A percentile compares a stretch with the other conserved stretches of the same genome.
phyloP scores from a whole-genome alignment of 768 basidiomycete species.

The Lentinula boryana region DNA sequence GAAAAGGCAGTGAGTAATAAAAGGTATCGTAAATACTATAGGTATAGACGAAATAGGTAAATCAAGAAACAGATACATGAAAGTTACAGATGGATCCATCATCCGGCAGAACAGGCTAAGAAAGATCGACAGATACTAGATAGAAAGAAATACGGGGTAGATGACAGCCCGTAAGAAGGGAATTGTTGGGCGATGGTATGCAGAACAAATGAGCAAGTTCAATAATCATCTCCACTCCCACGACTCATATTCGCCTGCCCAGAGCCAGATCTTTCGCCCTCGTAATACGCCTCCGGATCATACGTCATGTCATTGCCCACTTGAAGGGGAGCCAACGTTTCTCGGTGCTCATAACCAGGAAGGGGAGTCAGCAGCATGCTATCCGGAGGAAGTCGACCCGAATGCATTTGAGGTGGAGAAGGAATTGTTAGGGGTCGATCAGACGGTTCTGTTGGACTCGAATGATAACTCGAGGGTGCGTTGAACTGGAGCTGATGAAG shows the following conservation, averaged over 20 bases:
- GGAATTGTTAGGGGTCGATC: slow-evolving; percentile 5
- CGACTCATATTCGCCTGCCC: slow-evolving; percentile 30
- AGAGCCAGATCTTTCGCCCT: slow-evolving; percentile 37
- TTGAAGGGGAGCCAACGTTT: slow-evolving; percentile 8
- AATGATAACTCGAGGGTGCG: slow-evolving; percentile 1
- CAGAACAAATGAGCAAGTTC: neutral
- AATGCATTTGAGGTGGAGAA: slow-evolving; percentile 14
- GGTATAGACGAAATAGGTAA: neutral
- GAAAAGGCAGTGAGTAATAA: neutral
- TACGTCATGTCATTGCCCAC: slow-evolving; percentile 14
- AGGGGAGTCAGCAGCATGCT: slow-evolving; percentile 72
- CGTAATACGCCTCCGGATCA: slow-evolving; percentile 18
- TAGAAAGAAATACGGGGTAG: neutral
- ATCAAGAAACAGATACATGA: neutral
- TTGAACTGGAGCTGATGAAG: slow-evolving; percentile 17
- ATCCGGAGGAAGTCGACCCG: slow-evolving; percentile 47
- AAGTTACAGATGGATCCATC: neutral
- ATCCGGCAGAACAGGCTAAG: neutral
- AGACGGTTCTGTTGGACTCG: slow-evolving; percentile 2
- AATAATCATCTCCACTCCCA: slow-evolving; percentile 25
- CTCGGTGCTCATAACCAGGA: slow-evolving; percentile 41
- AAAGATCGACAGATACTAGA: too few relatives aligned
- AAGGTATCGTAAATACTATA: neutral
- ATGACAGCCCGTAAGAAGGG: neutral
- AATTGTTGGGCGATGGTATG: neutral